Percentiles rank a stretch among this genome's conserved stretches.
phyloP scores from a whole-genome alignment of 805 yeast genomes.

The Sugiyamaella boreocaroliniensis region DNA sequence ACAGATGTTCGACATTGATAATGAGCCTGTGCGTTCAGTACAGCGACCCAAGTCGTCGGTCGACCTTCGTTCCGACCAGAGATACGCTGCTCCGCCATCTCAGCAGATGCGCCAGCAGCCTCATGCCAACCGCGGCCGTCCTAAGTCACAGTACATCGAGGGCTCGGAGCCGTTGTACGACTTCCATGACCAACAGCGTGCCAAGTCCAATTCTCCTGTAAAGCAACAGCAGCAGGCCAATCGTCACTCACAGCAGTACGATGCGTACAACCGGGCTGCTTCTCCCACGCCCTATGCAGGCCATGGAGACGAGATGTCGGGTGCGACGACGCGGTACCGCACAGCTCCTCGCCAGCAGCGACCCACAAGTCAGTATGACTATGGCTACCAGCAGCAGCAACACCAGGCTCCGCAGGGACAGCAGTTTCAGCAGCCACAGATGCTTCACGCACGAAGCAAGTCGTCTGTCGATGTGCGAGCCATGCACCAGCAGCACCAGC shows the following conservation, averaged over 20 bases:
- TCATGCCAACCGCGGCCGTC: slow-evolving; percentile 19
- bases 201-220: slow-evolving; percentile 18
- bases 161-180: slow-evolving; percentile 4
- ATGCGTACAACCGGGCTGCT: slow-evolving; percentile 5
- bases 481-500: slow-evolving; percentile 16
- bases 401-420: slow-evolving; percentile 1
- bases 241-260: slow-evolving; percentile 7
- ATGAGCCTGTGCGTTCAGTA: slow-evolving; percentile 1
- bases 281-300: slow-evolving; percentile 12
- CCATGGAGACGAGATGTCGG: not conserved
- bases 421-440: slow-evolving; percentile 5
- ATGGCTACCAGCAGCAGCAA: slow-evolving; percentile 10
- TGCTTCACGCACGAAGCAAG: slow-evolving; percentile 19
- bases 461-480: slow-evolving; percentile 19
- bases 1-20: slow-evolving; percentile 9
- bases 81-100: slow-evolving; percentile 1
- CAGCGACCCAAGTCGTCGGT: slow-evolving; percentile 20
- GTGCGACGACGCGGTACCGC: not conserved
- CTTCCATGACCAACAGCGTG: slow-evolving; percentile 11
- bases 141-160: slow-evolving; percentile 13
- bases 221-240: slow-evolving; percentile 2
- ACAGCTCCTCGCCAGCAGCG: not conserved
- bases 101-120: slow-evolving; percentile 9
- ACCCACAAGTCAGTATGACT: not conserved
- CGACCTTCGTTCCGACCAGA: slow-evolving; percentile 11